phyloP scores from a whole-genome alignment of 2,329 filamentous ascomycete species.

The Trichoderma polysporum region DNA sequence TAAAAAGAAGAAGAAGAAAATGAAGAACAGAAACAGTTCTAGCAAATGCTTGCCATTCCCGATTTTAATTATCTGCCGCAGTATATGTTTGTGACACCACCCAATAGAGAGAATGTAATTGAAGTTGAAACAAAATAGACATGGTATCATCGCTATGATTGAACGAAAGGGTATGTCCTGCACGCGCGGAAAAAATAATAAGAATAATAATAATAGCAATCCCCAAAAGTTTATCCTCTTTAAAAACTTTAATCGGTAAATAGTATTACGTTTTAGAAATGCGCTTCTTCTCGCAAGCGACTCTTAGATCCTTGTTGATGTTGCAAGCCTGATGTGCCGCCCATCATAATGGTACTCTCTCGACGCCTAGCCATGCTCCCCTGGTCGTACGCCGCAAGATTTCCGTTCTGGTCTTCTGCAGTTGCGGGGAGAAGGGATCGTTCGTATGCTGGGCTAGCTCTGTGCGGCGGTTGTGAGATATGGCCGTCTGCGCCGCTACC shows the following conservation, averaged over 20 bases:
- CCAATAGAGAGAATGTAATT: slow-evolving; percentile 3
- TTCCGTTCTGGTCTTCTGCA: slow-evolving; percentile 27
- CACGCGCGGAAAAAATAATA: slow-evolving; percentile 28
- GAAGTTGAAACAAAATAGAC: slow-evolving; percentile 16
- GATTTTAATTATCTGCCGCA: neutral
- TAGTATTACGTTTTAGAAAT: slow-evolving; percentile 40
- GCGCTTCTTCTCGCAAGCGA: slow-evolving; percentile 55
- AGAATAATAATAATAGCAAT: slow-evolving; percentile 8
- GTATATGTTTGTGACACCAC: slow-evolving; percentile 6
- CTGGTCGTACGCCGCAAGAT: slow-evolving; percentile 37
- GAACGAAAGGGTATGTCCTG: slow-evolving; percentile 37
- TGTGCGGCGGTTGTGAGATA: slow-evolving; percentile 23
- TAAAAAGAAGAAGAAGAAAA: neutral
- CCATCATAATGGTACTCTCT: slow-evolving; percentile 61
- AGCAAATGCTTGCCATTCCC: neutral
- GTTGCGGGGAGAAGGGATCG: slow-evolving; percentile 36
- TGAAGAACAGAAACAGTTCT: neutral
- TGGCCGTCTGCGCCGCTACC: slow-evolving; percentile 31
- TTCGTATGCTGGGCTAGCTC: slow-evolving; percentile 39
- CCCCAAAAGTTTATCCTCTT: neutral
- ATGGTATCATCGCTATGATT: slow-evolving; percentile 25
- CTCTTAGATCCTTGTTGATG: slow-evolving; percentile 53
- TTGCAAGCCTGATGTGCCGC: slow-evolving; percentile 47
- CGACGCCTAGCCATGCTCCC: slow-evolving; percentile 43
- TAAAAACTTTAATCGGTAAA: slow-evolving; percentile 12